A percentile compares a stretch with the other conserved stretches of the same genome.
Evolutionary conservation across 768 basidiomycete genomes (phyloP).

Genomic region (Neoboletus subvelutipes): DNA sequence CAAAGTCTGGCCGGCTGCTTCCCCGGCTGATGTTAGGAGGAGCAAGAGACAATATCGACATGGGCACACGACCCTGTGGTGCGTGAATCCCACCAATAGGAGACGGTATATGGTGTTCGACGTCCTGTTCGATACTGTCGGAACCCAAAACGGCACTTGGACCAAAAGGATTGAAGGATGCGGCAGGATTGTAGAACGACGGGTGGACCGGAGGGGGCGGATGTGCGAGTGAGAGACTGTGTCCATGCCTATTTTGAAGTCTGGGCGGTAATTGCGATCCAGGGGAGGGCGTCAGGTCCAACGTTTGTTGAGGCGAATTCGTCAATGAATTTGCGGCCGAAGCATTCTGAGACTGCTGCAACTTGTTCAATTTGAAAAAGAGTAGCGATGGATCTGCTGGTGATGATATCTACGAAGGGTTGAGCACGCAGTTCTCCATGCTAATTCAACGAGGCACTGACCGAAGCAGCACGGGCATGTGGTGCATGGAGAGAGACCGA

Average conservation of each 20-base stretch:
- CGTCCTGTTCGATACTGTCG: constrained; percentile 40
- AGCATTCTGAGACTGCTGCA: constrained; percentile 66
- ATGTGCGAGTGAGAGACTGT: constrained; percentile 72
- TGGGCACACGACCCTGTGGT: constrained; percentile 55
- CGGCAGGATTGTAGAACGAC: constrained; percentile 36
- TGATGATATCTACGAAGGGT: constrained; percentile 69
- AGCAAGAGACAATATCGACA: constrained; percentile 44
- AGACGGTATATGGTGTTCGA: constrained; percentile 23
- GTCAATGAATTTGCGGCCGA: constrained; percentile 54
- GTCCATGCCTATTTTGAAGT: constrained; percentile 61
- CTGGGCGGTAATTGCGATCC: constrained; percentile 35
- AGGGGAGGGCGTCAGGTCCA: constrained; percentile 55
- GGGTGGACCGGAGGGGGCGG: constrained; percentile 40
- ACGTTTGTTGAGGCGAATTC: constrained; percentile 63
- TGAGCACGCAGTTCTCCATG: constrained; percentile 15
- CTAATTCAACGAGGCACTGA: constrained; percentile 41
- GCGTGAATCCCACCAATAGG: constrained; percentile 42
- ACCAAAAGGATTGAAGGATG: constrained; percentile 66
- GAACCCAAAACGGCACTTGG: constrained; percentile 54
- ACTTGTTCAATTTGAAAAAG: constrained; percentile 79
- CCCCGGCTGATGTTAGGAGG: constrained; percentile 42
- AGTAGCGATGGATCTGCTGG: constrained; percentile 83
- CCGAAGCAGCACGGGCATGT: constrained; percentile 82
- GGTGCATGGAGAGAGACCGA: constrained; percentile 65
- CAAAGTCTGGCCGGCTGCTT: constrained; percentile 69